Base-by-base conservation (phyloP, 2,329 filamentous ascomycete genomes). In the Hypoxylon sp. region DNA sequence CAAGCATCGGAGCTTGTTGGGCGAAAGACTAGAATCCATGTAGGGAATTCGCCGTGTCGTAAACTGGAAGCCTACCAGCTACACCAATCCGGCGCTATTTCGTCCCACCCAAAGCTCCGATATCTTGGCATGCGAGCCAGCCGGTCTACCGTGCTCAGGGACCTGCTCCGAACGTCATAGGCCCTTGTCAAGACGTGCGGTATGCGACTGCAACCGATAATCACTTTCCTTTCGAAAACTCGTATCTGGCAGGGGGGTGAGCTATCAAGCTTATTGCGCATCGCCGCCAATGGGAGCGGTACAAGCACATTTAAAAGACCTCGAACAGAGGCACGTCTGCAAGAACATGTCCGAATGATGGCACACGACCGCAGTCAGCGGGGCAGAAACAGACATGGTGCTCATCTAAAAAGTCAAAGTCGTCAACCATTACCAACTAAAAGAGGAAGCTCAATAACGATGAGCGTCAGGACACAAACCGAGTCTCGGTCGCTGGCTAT, bases 391-490 rank as follows among this genome's bases (percentile, higher is more conserved):
- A n/a, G n/a, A n/a, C n/a, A n/a, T n/a, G n/a, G n/a, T n/a, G n/a
- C n/a, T n/a, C n/a, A n/a, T n/a, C n/a, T n/a, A n/a, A n/a, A n/a
- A n/a, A n/a, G n/a, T n/a, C n/a, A n/a, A n/a, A n/a, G n/a, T n/a
- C n/a, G n/a, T 67, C 65, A 58, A 68, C 17, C 48, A 72, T 73
- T 67, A 68, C 68, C 61, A 69, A 65, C 57, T 42, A 46, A 75
- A 78, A 75, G 48, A 74, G 76, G 75, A 78, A 78, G 76, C 68
- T 77, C 66, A 47, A 19, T 67, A 29, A 19, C 8, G 56, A 62
- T 37, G 26, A 14, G 33, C n/a, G 8, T 29, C 44, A 31, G 26
- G 35, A 22, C 33, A 26, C 17, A 10, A 52, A 31, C 48, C 58
- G 29, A 58, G 44, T 29, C 17, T 52, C 58, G 58, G 10, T 11